Evolutionary conservation across 805 yeast genomes (phyloP), one percentile per base, ranked within the genome.

Genomic region (Saitoella complicata): DNA sequence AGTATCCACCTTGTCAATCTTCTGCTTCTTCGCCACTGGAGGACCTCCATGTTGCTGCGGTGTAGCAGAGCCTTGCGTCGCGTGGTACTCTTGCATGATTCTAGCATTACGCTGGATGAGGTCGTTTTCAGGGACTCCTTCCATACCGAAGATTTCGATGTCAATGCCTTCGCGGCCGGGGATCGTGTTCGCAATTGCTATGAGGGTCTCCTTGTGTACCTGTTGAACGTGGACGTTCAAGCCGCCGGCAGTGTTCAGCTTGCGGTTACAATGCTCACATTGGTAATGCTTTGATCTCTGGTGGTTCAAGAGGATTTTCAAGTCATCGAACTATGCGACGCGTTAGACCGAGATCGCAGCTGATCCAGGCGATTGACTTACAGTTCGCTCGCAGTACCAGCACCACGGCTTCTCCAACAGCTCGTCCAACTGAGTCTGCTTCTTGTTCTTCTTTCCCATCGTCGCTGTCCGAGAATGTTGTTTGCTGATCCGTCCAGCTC

Each of bases 241-340:
- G 11, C 55, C 56, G 30, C 56, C 56, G 10, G 56, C 56, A 13
- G 56, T 52, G 36, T 49, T 52, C 30, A 53, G 40, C 31, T 53
- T 43, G 34, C 52, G 46, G 32, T 45, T 45, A 31, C 56, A 53
- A n/a, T 41, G 47, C 21, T 52, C 55, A 35, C 56, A 53, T 44
- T 51, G 49, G 33, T 47, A 53, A 47, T 53, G 56, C 37, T 49
- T 49, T 7, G 53, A 51, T 35, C 54, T 45, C 42, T 53, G 56
- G 38, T 53, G 56, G 38, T 53, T 52, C 13, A 52, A 51, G 31
- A 53, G 46, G 7, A 53, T 55, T 31, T 52, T 53, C 35, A 53
- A 43, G 40, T 52, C 55, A 33, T 53, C 55, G 39, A 52, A 53
- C 33, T 46, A 50, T n/a, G 21, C 21, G 21, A 21, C 21, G 21